Conservation (phyloP, 441 rosid genomes). For the Erodium texanum region DNA sequence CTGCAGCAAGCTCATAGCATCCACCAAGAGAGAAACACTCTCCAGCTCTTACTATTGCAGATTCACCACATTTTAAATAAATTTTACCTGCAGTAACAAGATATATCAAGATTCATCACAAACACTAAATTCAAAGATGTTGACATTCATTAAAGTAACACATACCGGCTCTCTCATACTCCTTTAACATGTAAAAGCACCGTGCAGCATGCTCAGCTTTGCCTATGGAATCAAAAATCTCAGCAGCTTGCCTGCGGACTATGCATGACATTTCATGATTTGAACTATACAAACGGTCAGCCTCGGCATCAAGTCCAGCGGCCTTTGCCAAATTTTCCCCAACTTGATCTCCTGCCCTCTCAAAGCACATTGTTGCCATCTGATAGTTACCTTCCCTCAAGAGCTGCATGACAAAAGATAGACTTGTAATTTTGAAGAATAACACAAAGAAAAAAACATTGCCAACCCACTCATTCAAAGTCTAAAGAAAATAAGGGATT, state of each 20-base stretch:
- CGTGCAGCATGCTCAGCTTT: too few relatives aligned
- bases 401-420: constrained; percentile 28
- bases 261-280: constrained; percentile 30
- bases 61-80: constrained; percentile 33
- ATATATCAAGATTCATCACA: not conserved
- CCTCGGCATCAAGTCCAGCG: constrained; percentile 32
- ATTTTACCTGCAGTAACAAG: constrained; percentile 29
- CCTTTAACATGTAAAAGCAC: constrained; percentile 31
- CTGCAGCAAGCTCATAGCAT: constrained; percentile 33
- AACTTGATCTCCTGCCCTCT: constrained; percentile 32
- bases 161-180: constrained; percentile 40
- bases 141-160: too few relatives aligned
- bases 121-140: too few relatives aligned
- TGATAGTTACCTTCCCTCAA: constrained; percentile 33
- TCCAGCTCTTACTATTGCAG: constrained; percentile 30
- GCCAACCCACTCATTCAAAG: not conserved
- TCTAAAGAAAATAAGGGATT: not conserved
- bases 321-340: constrained; percentile 40
- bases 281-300: constrained; percentile 29
- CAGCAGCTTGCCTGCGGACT: constrained; percentile 38
- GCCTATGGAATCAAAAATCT: constrained; percentile 36
- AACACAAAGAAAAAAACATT: not conserved
- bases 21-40: constrained; percentile 37
- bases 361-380: constrained; percentile 47
- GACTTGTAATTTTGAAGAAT: not conserved